Conservation (phyloP, 768 basidiomycete species). For the Termitomyces sp. region DNA sequence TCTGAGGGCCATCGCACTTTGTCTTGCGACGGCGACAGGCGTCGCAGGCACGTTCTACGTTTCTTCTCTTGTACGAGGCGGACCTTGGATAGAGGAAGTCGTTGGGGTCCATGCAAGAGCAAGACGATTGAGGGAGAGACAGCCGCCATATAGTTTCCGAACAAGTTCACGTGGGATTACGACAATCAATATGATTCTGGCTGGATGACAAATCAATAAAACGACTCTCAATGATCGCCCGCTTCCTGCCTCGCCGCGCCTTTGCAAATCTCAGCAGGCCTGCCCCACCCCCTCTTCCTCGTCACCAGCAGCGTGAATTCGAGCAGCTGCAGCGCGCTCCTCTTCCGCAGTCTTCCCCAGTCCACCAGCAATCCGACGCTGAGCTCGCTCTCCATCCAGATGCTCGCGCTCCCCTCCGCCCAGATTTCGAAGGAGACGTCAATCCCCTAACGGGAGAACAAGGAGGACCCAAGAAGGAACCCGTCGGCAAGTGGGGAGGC, state of each 20-base stretch:
- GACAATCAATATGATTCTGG: slow-evolving; percentile 1
- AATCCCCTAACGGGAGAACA: slow-evolving; percentile 83
- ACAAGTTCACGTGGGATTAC: slow-evolving; percentile 9
- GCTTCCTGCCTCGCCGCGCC: neutral
- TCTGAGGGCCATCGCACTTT: slow-evolving; percentile 54
- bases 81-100: neutral
- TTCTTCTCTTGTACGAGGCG: slow-evolving; percentile 30
- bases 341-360: slow-evolving; percentile 19
- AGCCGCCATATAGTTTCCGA: slow-evolving; percentile 9
- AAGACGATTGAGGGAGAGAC: slow-evolving; percentile 2
- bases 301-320: slow-evolving; percentile 76
- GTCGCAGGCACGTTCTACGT: slow-evolving; percentile 54
- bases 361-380: slow-evolving; percentile 19
- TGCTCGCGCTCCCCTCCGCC: slow-evolving; percentile 46
- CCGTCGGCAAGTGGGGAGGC: slow-evolving; percentile 53
- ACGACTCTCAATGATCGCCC: neutral
- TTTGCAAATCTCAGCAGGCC: slow-evolving; percentile 42
- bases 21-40: slow-evolving; percentile 53
- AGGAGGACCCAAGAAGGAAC: slow-evolving; percentile 86
- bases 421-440: slow-evolving; percentile 74
- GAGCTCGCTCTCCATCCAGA: slow-evolving; percentile 64
- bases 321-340: slow-evolving; percentile 68
- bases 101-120: slow-evolving; percentile 11
- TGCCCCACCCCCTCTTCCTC: slow-evolving; percentile 69
- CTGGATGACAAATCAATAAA: neutral